Evolutionary conservation across 495 filamentous ascomycete species (phyloP).

Genomic region (Zalerion maritima): DNA sequence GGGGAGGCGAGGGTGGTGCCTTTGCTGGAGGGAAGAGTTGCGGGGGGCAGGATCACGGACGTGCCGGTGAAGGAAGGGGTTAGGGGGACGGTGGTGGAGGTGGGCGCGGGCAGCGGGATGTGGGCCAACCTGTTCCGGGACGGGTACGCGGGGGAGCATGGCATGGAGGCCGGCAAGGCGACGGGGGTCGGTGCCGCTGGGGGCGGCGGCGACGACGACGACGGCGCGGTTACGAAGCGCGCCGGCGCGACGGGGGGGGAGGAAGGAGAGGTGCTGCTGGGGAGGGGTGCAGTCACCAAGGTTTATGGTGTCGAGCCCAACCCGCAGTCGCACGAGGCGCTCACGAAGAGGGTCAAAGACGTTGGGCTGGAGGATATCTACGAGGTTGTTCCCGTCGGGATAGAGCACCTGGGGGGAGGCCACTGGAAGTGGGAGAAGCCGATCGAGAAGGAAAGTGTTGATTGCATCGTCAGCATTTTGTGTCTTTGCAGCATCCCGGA

Average conservation of each 20-base stretch:
- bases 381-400: constrained; percentile 46
- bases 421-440: constrained; percentile 23
- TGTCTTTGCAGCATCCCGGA: constrained; percentile 61
- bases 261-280: constrained; percentile 2
- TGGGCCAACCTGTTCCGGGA: constrained; percentile 26
- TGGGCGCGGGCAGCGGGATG: constrained; percentile 34
- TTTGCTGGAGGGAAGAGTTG: constrained; percentile 24
- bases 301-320: constrained; percentile 62
- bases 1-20: constrained; percentile 20
- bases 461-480: constrained; percentile 53
- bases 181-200: not conserved
- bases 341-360: constrained; percentile 29
- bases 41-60: constrained; percentile 11
- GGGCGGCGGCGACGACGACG: not conserved
- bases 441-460: constrained; percentile 39
- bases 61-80: constrained; percentile 14
- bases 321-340: constrained; percentile 30
- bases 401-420: constrained; percentile 35
- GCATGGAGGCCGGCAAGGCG: too few species aligned
- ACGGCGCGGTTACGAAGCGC: too few species aligned
- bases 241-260: not conserved
- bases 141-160: constrained; percentile 4
- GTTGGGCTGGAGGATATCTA: constrained; percentile 46
- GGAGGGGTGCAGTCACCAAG: constrained; percentile 24
- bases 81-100: constrained; percentile 25